Evolutionary conservation across 768 basidiomycete genomes (phyloP), one percentile per base, ranked within the genome.

Genomic region (Naganishia vaughanmartiniae): DNA sequence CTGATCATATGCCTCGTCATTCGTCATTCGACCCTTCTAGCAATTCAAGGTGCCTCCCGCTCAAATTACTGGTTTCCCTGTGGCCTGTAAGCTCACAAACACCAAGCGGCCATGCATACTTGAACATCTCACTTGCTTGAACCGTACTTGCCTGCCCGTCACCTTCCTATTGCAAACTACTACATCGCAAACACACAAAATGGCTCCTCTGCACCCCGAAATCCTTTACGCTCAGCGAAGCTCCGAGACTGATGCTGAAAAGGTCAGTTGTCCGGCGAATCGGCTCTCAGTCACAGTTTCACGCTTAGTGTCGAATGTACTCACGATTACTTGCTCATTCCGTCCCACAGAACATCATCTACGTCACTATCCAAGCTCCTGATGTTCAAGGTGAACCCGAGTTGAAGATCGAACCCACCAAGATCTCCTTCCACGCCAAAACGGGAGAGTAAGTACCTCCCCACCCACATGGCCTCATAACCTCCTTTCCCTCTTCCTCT

Each of bases 161-260:
- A 17, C 7, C n/a, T 51, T 24, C 14, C 17, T n/a, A 51, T 4
- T n/a, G 15, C 21, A 51, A 6, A 51, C n/a, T 24, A 46, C 42
- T n/a, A 21, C 34, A 63, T 28, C 34, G 21, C 36, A 63, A 33
- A 4, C 24, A 36, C 66, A 31, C 69, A 75, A 70, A 71, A 80
- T 78, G 77, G 73, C 73, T 51, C 71, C 73, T 70, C 70, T 75
- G 21, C 91, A 92, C 81, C 94, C 94, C 45, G 93, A 96, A 83
- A 84, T 95, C 42, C 85, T 93, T 1, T 98, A 94, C 93, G 94
- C 95, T 55, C 94, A 98, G 83, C 88, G 95, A 75, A 91, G 89
- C 84, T 90, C 87, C 48, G 85, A 81, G 19, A 76, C 84, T 14
- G 86, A 84, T 17, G 84, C 87, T 36, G 85, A 84, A 56, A 93